Conservation (phyloP, 768 basidiomycete genomes). For the Hemileccinum rubropunctum region DNA sequence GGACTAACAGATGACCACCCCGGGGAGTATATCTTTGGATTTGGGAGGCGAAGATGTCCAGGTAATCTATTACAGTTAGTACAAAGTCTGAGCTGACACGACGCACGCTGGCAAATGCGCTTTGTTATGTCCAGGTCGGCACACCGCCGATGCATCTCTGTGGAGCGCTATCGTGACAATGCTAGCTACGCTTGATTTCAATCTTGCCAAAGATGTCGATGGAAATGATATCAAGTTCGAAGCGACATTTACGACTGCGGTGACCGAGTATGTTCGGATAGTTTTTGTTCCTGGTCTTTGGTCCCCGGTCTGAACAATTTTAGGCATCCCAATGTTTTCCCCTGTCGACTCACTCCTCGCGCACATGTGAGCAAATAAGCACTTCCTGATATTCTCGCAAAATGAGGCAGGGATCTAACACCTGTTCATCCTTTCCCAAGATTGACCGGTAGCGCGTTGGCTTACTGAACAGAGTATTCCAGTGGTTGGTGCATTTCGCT, state of each 20-base stretch:
- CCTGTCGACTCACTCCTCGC: neutral
- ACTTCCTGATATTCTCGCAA: neutral
- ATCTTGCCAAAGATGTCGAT: conserved; percentile 1
- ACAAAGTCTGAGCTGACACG: neutral
- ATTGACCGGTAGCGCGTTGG: no score
- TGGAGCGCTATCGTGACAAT: conserved; percentile 9
- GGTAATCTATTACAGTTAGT: neutral
- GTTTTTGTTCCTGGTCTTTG: neutral
- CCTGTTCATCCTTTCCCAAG: no score
- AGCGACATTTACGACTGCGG: neutral
- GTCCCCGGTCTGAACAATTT: neutral
- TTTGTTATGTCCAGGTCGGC: neutral
- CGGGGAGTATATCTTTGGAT: conserved; percentile 6
- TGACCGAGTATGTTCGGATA: neutral
- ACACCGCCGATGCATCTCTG: conserved; percentile 7
- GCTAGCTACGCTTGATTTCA: conserved; percentile 9
- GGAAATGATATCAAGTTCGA: conserved; percentile 11
- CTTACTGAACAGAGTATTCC: no score
- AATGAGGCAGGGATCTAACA: neutral
- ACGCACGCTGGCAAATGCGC: no score
- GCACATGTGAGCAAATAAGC: neutral
- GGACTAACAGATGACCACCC: conserved; percentile 11
- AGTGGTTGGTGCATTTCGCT: no score
- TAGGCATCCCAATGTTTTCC: neutral
- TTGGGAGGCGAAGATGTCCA: conserved; percentile 6